Percentiles rank a stretch among this genome's conserved stretches.
These are phyloP conservation scores for Tagetes patula DNA, from an alignment of 129 eudicot species.

Conservation along the genomic window DNA sequence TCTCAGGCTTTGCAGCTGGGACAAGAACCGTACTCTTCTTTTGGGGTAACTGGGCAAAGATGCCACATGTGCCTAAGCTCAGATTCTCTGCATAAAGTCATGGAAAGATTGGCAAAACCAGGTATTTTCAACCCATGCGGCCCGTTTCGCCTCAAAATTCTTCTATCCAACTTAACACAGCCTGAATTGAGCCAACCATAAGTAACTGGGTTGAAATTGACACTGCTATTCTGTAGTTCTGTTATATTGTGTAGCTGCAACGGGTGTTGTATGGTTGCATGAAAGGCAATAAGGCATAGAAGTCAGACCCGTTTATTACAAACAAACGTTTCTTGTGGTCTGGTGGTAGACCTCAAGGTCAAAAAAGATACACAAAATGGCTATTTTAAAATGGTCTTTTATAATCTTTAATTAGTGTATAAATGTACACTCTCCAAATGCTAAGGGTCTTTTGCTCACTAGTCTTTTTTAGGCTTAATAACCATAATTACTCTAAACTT, in stretches of 20 bases:
- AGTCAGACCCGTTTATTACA: background rate
- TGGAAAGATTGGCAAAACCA: constrained; percentile 82
- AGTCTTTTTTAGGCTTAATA: background rate
- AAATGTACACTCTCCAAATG: background rate
- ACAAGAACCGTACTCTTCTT: constrained; percentile 62
- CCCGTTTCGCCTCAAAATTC: background rate
- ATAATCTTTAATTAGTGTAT: background rate
- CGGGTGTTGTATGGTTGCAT: background rate
- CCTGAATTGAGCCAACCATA: background rate
- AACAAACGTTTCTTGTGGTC: background rate
- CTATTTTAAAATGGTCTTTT: background rate
- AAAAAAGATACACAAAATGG: background rate
- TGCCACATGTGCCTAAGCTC: constrained; percentile 89
- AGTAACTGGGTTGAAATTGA: background rate
- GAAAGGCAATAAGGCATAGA: background rate
- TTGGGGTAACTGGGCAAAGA: constrained; percentile 58
- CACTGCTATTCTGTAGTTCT: constrained; percentile 1
- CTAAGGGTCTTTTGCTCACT: background rate
- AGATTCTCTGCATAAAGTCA: constrained; percentile 72
- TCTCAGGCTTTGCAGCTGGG: constrained; percentile 84
- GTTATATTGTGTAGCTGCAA: background rate
- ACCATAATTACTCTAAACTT: background rate
- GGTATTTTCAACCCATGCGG: constrained; percentile 38
- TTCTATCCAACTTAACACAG: background rate
- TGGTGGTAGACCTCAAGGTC: background rate